Base-by-base conservation (phyloP, 805 yeast species). In the Schizosaccharomyces lindneri region DNA sequence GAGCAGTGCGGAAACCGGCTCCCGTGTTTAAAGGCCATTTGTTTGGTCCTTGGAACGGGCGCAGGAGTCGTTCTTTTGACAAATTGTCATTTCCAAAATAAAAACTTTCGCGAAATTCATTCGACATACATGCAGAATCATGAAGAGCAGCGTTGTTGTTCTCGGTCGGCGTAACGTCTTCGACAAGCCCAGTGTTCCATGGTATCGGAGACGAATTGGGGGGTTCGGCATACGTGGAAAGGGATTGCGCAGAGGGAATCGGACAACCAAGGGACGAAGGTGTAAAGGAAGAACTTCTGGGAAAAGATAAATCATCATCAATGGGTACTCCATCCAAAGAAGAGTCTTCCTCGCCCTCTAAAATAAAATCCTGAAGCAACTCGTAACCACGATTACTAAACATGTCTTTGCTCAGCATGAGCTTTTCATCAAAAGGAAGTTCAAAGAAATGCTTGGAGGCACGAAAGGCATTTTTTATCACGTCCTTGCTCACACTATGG, bases 371-470 rank as follows among this genome's bases (percentile, higher is more conserved):
- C 31, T 41, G 19, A 17, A 57, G 17, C 48, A 57, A 41, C 48
- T 57, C 60, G n/a, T 57, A 57, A 17, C 60, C 60, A 15, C 60
- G 43, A 48, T 57, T 57, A 48, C 57, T 57, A 43, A 36, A 57
- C 43, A 39, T 57, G n/a, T 41, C 48, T 43, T 57, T 57, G 46
- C 48, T 41, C 43, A 57, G 15, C 31, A 17, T 31, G 4, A 57
- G 60, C 24, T 57, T 57, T 21, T 57, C 60, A 19, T 57, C 60
- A 24, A 57, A 41, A 1, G 60, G 60, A 9, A 57, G 60, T 24
- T 36, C 48, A 36, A 57, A 57, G n/a, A 57, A 57, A 17, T 36
- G 60, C 46, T 32, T 57, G 9, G 60, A 57, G 9, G 48, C 43
- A 21, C 48, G 43, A 24, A 57, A 41, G 11, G 48, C 60, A 31